These are phyloP conservation scores for Saccharum hybrid DNA, from an alignment of 202 grass and related monocot species.

Conservation along the genomic window DNA sequence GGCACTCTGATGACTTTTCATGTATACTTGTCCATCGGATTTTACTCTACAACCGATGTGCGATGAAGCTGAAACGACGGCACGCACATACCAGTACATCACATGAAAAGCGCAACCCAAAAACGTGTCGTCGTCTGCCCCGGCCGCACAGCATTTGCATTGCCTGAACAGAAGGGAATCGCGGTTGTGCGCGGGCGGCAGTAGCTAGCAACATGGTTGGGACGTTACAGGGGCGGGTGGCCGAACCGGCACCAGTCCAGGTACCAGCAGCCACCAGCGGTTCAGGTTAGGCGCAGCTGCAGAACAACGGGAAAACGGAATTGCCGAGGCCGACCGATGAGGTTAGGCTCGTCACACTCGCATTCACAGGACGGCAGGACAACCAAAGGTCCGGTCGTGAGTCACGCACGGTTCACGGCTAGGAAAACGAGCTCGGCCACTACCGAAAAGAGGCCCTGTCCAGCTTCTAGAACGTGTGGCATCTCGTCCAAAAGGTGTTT, in stretches of 20 bases:
- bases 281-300: background rate
- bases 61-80: background rate
- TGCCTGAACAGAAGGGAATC: background rate
- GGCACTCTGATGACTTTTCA: background rate
- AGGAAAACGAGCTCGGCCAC: background rate
- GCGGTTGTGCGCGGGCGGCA: too few relatives aligned
- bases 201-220: too few relatives aligned
- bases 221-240: too few relatives aligned
- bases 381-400: too few relatives aligned
- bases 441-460: background rate
- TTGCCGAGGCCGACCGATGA: background rate
- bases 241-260: too few relatives aligned
- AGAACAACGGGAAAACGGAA: conserved; percentile 1
- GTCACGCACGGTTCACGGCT: background rate
- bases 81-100: background rate
- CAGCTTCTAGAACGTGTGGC: conserved; percentile 37
- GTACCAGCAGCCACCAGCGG: background rate
- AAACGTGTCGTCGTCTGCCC: background rate
- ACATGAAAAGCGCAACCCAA: background rate
- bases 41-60: background rate
- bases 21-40: background rate
- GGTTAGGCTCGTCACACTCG: background rate
- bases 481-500: background rate
- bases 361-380: background rate
- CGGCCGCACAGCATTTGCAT: background rate